Base-by-base conservation (phyloP, 2,329 filamentous ascomycete species). In the Ceratocystis variospora region DNA sequence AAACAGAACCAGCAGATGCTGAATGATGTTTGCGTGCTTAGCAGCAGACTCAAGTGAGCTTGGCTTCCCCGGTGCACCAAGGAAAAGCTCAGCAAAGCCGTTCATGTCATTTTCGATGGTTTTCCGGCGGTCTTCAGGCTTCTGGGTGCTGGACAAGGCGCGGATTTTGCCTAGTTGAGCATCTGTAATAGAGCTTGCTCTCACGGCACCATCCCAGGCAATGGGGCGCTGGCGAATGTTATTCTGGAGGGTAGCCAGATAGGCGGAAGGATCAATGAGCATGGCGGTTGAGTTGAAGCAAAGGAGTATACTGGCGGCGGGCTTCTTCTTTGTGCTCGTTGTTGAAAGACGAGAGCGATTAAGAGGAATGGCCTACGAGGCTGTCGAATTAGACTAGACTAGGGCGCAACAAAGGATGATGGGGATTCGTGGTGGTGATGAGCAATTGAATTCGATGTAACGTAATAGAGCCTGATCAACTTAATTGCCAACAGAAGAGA, bases 211-310 rank as follows among this genome's bases (percentile, higher is more conserved):
- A 77, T 97, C 93, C 94, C 94, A 99, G 67, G 93, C 92, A 77
- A 99, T 96, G 70, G 92, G 92, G 71, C 94, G 86, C 74, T 90
- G 88, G 74, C 94, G 90, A 76, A 97, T 96, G 81, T 97, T 97
- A 84, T 90, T 95, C 80, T 96, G 92, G 71, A 96, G 83, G 71
- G 90, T 93, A 74, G 79, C 78, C 67, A 85, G 85, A 77, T 96
- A 96, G 68, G 89, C 89, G 68, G 92, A 92, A 71, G 90, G 88
- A 75, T 96, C 91, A 76, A 96, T 84, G 75, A 91, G 93, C 92
- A 96, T 96, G 62, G 53, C 57, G 45, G 12, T 33, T 5, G 57
- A 25, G 48, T 28, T 61, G 28, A 6, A 19, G 19, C 37, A 19
- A 33, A 61, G 41, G 17, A 33, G 19, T 64, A 28, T 65, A 19